Evolutionary conservation across 306 rosid species (phyloP).

Genomic region (Casuarina cunninghamiana): DNA sequence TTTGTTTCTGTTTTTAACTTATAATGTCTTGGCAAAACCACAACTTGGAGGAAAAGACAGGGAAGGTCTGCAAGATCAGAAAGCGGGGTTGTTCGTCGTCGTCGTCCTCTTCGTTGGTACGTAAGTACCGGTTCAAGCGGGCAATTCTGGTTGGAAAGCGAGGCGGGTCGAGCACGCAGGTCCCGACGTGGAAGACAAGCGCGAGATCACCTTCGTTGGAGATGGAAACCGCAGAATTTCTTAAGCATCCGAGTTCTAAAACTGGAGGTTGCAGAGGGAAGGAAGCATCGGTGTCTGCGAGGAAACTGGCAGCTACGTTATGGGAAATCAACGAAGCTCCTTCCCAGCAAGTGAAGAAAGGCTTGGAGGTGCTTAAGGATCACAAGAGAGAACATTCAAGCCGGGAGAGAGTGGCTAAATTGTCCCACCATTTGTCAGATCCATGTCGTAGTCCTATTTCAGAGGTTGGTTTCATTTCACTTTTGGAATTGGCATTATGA

Average conservation of each 20-base stretch:
- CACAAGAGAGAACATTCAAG: slow-evolving; percentile 16
- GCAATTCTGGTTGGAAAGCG: slow-evolving; percentile 51
- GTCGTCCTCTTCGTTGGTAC: slow-evolving; percentile 52
- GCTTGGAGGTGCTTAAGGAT: slow-evolving; percentile 20
- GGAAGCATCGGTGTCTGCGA: slow-evolving; percentile 56
- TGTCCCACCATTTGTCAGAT: slow-evolving; percentile 61
- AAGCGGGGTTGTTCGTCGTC: slow-evolving; percentile 64
- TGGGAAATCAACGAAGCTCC: slow-evolving; percentile 73
- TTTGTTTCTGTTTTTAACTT: not conserved
- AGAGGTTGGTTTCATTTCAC: slow-evolving; percentile 49
- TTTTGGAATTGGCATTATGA: not conserved
- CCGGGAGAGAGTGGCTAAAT: slow-evolving; percentile 35
- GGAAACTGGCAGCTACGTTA: slow-evolving; percentile 76
- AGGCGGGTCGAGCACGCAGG: slow-evolving; percentile 68
- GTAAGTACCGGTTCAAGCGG: slow-evolving; percentile 53
- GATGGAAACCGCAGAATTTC: slow-evolving; percentile 2
- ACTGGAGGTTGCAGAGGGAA: slow-evolving; percentile 44
- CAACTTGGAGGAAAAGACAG: slow-evolving; percentile 7
- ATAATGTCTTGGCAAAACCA: slow-evolving; percentile 55
- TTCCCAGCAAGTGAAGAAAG: slow-evolving; percentile 44
- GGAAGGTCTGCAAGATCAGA: slow-evolving; percentile 54
- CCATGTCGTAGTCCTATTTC: slow-evolving; percentile 56
- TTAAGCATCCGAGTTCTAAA: slow-evolving; percentile 24
- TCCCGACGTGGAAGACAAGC: slow-evolving; percentile 69
- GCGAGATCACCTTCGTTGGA: slow-evolving; percentile 22